A percentile compares a stretch with the other conserved stretches of the same genome.
Conservation (phyloP, 139 green algal genomes). For the Astrephomene gubernaculifera region DNA sequence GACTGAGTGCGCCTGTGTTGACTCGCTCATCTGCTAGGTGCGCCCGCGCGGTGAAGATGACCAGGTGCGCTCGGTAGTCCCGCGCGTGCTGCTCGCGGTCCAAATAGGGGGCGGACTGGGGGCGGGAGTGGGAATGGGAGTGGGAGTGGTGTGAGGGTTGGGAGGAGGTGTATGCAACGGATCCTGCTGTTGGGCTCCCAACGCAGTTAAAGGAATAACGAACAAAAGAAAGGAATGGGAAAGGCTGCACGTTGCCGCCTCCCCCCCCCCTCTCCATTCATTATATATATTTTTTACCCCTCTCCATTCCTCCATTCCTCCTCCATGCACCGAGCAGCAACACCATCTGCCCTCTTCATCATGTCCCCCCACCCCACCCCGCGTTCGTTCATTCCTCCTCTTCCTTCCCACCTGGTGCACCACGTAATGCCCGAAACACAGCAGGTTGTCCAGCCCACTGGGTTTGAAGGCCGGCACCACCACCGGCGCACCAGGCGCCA, state of each 20-base stretch:
- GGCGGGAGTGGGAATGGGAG: background rate
- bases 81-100: slow-evolving; percentile 55
- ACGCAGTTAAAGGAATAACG: too few species aligned
- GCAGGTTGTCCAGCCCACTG: slow-evolving; percentile 44
- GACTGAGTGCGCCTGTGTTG: slow-evolving; percentile 6
- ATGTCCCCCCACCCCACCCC: background rate
- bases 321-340: background rate
- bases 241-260: background rate
- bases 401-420: slow-evolving; percentile 45
- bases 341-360: background rate
- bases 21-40: slow-evolving; percentile 53
- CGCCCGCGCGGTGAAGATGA: slow-evolving; percentile 54
- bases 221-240: too few species aligned
- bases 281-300: background rate
- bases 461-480: slow-evolving; percentile 31
- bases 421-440: slow-evolving; percentile 56
- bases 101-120: slow-evolving; percentile 48
- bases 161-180: background rate
- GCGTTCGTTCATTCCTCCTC: background rate
- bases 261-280: background rate
- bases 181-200: too few species aligned
- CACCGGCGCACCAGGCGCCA: too few species aligned
- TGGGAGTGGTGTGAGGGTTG: background rate
- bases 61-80: slow-evolving; percentile 54
- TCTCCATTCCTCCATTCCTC: background rate